Evolutionary conservation across 2,329 filamentous ascomycete species (phyloP), one percentile per base, ranked within the genome.

Genomic region (Trichoderma pleuroti): DNA sequence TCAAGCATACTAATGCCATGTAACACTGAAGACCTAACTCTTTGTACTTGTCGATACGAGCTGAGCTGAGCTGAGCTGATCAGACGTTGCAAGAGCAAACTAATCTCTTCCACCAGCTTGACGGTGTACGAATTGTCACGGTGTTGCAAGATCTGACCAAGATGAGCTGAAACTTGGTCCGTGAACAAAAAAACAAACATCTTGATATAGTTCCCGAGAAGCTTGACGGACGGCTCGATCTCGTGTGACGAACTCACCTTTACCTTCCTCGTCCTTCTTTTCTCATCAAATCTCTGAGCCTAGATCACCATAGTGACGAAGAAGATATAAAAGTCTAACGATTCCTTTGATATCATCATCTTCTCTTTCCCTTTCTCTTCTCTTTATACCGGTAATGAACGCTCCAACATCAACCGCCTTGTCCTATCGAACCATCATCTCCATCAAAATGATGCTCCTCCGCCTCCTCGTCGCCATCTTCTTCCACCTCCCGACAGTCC

Each of bases 401-500:
- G 30, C 39, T 16, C 4, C 32, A 16, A 60, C 49, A 30, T 21
- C 30, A 12, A 26, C 36, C 7, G 7, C 5, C 10, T 49, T 28
- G 39, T 52, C 56, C 16, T 28, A 52, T 16, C 28, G 66, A 61
- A n/a, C 39, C 5, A 36, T 61, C 32, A 28, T 28, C 14, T 61
- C 65, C 7, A 32, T 54, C 42, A 52, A 34, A 49, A 68, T 70
- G 62, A 18, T 36, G 9, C 49, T 67, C 56, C 30, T 68, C 10
- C 57, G 34, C 32, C 10, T 68, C 14, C 62, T 70, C n/a, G 28
- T 60, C 1, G 59, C 70, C 16, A 21, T 68, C 21, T 36, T 66
- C 70, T 64, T 68, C 34, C 28, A 66, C 39, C 49, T 71, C 34
- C 70, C 57, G 2, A 24, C 61, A 3, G 64, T 46, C n/a, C 64